These are phyloP conservation scores for Penicillium thymicola DNA, from an alignment of 2,329 filamentous ascomycete genomes.

Conservation along the genomic window DNA sequence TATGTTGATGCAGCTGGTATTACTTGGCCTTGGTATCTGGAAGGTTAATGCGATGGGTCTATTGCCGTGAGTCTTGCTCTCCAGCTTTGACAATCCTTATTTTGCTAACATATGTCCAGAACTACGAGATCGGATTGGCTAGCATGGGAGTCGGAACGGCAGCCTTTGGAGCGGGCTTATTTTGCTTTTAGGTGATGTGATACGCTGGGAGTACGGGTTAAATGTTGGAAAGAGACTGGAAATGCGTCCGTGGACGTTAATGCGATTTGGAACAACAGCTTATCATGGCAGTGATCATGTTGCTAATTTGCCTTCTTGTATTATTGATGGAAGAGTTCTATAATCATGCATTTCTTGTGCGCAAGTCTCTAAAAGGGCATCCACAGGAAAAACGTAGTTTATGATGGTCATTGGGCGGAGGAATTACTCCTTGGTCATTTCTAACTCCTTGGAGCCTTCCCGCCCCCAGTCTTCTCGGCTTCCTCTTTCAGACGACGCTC, in stretches of 20 bases:
- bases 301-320: background rate
- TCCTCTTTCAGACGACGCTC: conserved; percentile 33
- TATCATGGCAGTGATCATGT: background rate
- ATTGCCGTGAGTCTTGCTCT: conserved; percentile 65
- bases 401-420: background rate
- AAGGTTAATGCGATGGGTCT: conserved; percentile 97
- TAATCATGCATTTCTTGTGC: background rate
- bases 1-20: conserved; percentile 78
- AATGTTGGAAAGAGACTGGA: background rate
- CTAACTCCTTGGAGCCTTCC: background rate
- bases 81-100: background rate
- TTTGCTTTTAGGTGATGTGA: conserved; percentile 51
- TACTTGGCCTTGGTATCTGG: conserved; percentile 84
- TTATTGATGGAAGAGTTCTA: background rate
- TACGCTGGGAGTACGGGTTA: background rate
- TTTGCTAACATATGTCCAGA: conserved; percentile 45
- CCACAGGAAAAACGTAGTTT: background rate
- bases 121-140: conserved; percentile 97
- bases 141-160: conserved; percentile 81
- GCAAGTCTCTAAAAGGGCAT: background rate
- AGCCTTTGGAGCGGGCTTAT: conserved; percentile 64
- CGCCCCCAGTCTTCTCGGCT: conserved; percentile 12
- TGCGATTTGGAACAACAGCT: background rate
- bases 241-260: background rate
- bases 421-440: background rate